Conservation (phyloP, 2,329 filamentous ascomycete genomes). For the Celoporthe dispersa region DNA sequence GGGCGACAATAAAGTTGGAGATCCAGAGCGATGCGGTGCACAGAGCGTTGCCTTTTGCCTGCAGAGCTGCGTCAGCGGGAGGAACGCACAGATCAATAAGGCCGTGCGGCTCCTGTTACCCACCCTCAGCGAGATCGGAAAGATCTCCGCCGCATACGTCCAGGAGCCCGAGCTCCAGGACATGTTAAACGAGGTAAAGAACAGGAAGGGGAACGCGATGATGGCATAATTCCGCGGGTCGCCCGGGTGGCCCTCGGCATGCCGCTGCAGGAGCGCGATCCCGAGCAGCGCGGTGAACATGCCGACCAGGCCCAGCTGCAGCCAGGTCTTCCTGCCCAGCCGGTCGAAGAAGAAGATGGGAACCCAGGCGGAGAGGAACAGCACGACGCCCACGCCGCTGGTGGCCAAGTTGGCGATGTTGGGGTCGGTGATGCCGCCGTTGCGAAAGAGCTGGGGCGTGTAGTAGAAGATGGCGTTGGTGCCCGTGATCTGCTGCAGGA, state of each 20-base stretch:
- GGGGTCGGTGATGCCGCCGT: constrained; percentile 59
- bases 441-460: constrained; percentile 35
- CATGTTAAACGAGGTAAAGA: constrained; percentile 39
- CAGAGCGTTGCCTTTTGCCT: constrained; percentile 38
- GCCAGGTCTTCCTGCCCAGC: constrained; percentile 39
- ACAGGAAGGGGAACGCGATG: constrained; percentile 38
- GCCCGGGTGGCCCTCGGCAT: constrained; percentile 35
- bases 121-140: constrained; percentile 37
- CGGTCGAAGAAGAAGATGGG: constrained; percentile 39
- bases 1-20: constrained; percentile 37
- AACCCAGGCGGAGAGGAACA: constrained; percentile 39
- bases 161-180: constrained; percentile 39
- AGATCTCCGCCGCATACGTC: constrained; percentile 40
- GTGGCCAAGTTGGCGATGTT: constrained; percentile 38
- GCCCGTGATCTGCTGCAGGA: constrained; percentile 38
- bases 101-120: constrained; percentile 19
- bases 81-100: background rate
- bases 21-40: constrained; percentile 39
- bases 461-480: constrained; percentile 40
- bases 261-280: constrained; percentile 37
- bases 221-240: constrained; percentile 36
- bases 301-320: constrained; percentile 37
- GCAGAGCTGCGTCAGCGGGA: background rate
- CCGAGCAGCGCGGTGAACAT: constrained; percentile 37
- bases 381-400: constrained; percentile 36